These are phyloP conservation scores for Pythium apleroticum DNA, from an alignment of 352 stramenopile species.

Conservation along the genomic window DNA sequence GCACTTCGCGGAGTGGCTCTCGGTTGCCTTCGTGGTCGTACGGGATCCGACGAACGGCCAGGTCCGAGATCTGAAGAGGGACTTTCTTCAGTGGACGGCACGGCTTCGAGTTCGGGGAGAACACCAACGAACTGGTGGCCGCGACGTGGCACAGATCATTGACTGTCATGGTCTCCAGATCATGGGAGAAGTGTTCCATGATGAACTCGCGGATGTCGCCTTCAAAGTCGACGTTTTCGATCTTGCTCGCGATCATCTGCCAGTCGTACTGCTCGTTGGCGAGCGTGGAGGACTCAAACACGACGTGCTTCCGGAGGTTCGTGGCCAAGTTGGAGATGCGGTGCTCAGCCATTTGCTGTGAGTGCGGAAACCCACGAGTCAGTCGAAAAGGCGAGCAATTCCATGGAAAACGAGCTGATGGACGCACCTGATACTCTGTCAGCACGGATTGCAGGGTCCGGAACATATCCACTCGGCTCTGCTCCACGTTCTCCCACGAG, in stretches of 20 bases:
- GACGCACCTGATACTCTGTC: conserved; percentile 74
- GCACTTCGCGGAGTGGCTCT: conserved; percentile 37
- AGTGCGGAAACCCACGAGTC: background rate
- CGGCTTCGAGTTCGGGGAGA: conserved; percentile 46
- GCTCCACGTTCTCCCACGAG: conserved; percentile 63
- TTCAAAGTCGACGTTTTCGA: conserved; percentile 74
- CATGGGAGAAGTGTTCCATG: conserved; percentile 32
- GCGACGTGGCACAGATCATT: conserved; percentile 58
- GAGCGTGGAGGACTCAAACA: conserved; percentile 80
- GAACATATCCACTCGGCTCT: conserved; percentile 67
- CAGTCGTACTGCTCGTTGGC: conserved; percentile 87
- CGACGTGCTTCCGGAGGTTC: conserved; percentile 80
- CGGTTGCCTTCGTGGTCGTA: conserved; percentile 64
- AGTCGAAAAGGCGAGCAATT: background rate
- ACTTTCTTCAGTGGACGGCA: conserved; percentile 47
- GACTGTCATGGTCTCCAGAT: conserved; percentile 56
- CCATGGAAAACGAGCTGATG: conserved; percentile 2
- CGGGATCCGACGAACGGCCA: conserved; percentile 61
- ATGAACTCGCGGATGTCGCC: conserved; percentile 74
- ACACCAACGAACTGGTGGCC: conserved; percentile 32
- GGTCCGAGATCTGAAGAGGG: conserved; percentile 61
- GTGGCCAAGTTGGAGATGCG: conserved; percentile 67
- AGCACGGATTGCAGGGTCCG: conserved; percentile 66
- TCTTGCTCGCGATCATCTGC: conserved; percentile 72
- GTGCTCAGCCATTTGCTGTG: conserved; percentile 78